Conservation (phyloP, 1,139 yeast species). For the Protomyces gravidus region DNA sequence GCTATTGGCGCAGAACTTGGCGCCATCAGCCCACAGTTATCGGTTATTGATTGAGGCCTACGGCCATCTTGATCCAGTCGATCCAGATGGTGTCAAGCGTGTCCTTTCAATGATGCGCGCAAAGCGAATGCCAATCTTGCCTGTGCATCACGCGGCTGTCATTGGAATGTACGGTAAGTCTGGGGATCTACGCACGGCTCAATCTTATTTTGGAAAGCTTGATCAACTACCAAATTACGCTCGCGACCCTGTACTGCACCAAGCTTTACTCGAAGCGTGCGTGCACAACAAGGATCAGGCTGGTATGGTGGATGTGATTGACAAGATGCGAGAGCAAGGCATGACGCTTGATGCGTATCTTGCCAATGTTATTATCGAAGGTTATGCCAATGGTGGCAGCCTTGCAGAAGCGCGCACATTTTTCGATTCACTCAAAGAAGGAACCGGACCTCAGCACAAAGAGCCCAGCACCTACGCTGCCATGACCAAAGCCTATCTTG, state of each 20-base stretch:
- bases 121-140: conserved; percentile 37
- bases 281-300: conserved; percentile 40
- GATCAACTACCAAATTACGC: neutral
- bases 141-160: conserved; percentile 45
- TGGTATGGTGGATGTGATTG: conserved; percentile 40
- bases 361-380: conserved; percentile 42
- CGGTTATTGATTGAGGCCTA: conserved; percentile 44
- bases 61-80: conserved; percentile 40
- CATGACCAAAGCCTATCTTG: conserved; percentile 41
- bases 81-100: conserved; percentile 42
- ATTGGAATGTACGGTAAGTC: conserved; percentile 45
- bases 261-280: conserved; percentile 40
- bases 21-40: conserved; percentile 44
- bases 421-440: conserved; percentile 38
- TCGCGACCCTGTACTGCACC: conserved; percentile 8
- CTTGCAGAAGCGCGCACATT: conserved; percentile 39
- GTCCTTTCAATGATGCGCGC: conserved; percentile 40
- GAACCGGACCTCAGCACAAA: conserved; percentile 34
- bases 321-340: conserved; percentile 41
- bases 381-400: conserved; percentile 41
- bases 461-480: conserved; percentile 44
- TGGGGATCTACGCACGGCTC: conserved; percentile 41
- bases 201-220: conserved; percentile 39
- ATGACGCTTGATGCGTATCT: conserved; percentile 42
- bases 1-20: conserved; percentile 38